Evolutionary conservation across 2,329 filamentous ascomycete genomes (phyloP), one percentile per base, ranked within the genome.

Genomic region (Beauveria sp.): DNA sequence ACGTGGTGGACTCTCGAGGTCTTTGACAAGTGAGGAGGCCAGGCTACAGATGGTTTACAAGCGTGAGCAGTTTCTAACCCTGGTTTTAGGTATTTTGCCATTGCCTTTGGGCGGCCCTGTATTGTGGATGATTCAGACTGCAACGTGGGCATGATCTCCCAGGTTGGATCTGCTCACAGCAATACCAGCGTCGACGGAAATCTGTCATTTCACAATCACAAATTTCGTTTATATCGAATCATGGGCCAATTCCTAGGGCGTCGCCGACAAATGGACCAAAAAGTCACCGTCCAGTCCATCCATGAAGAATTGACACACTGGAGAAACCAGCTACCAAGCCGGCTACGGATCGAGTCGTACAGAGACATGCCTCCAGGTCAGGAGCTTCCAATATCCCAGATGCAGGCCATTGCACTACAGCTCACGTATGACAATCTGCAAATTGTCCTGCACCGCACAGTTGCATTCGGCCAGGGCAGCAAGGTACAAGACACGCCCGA

Each of bases 1-100:
- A 63, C 61, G 7, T 63, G 61, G 61, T 63, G 61, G 61, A 38
- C 61, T 22, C 45, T 63, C 10, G 61, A 60, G 16, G 61, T 63
- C 3, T 63, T 60, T 34, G 61, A 63, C 38, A 63, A 63, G 61
- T 63, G 45, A 46, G 61, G 2, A 24, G 20, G 12, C 28, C 24
- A 10, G 34, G 12, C 14, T 10, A 18, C 9, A 22, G 16, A 8
- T 34, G 20, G 12, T 3, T 38, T 9, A 18, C 9, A 20, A 38
- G 18, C 28, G 24, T 10, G 7, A 6, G 14, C 7, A 12, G 5
- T n/a, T 56, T 18, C 20, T 48, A 54, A 48, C 38, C n/a, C 20
- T 20, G 6, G 9, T 26, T n/a, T 3, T 20, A 63, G 61, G 22
- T 63, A 63, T 24, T 45, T 43, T 9, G 61, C 61, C 24, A 40